Conservation (phyloP, 495 filamentous ascomycete species). For the Neurospora sp. region DNA sequence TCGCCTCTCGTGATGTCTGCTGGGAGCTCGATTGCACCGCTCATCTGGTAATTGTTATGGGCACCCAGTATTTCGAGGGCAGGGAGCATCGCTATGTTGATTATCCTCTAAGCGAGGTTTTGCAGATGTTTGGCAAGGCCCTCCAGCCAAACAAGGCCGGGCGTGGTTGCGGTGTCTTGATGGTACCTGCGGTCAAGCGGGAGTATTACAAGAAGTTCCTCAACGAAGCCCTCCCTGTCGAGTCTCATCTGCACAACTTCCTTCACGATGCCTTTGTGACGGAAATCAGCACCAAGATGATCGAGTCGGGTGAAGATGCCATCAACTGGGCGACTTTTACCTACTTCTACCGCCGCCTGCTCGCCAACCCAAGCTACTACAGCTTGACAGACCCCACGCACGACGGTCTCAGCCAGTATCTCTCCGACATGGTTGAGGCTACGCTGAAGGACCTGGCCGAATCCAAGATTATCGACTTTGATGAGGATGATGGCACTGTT, state of each 20-base stretch:
- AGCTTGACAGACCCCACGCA: slow-evolving; percentile 80
- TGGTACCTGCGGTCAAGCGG: slow-evolving; percentile 87
- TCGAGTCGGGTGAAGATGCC: slow-evolving; percentile 91
- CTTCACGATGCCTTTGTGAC: slow-evolving; percentile 95
- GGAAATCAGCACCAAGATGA: slow-evolving; percentile 88
- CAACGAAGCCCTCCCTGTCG: slow-evolving; percentile 89
- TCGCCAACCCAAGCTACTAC: slow-evolving; percentile 96
- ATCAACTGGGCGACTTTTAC: slow-evolving; percentile 98
- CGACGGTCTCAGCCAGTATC: slow-evolving; percentile 84
- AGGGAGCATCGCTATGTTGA: slow-evolving; percentile 96
- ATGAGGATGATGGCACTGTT: slow-evolving; percentile 91
- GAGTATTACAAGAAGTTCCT: slow-evolving; percentile 99
- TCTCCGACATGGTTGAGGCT: slow-evolving; percentile 91
- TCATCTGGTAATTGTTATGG: slow-evolving; percentile 92
- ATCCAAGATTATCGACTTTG: slow-evolving; percentile 90
- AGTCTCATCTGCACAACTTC: slow-evolving; percentile 84
- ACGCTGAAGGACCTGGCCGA: slow-evolving; percentile 86
- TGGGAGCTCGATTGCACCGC: slow-evolving; percentile 89
- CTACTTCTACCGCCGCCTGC: slow-evolving; percentile 95
- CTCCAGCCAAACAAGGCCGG: slow-evolving; percentile 68
- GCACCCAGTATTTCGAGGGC: slow-evolving; percentile 97
- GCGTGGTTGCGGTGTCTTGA: slow-evolving; percentile 76
- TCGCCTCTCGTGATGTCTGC: slow-evolving; percentile 90
- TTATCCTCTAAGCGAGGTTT: slow-evolving; percentile 88
- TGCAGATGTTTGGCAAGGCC: slow-evolving; percentile 99